Conservation (phyloP, 2,329 filamentous ascomycete species). For the Alternaria solani region DNA sequence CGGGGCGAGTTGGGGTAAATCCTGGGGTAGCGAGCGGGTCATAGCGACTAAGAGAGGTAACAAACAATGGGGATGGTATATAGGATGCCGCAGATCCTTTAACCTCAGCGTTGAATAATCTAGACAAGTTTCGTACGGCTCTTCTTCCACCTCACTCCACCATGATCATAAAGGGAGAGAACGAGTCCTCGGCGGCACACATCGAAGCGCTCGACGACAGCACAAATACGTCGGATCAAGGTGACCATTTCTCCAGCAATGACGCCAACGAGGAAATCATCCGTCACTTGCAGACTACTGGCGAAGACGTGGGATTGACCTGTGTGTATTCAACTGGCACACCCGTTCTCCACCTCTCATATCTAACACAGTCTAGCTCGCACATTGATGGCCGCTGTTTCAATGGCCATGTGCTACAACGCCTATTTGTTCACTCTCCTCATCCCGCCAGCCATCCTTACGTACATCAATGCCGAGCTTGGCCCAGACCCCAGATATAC, state of each 20-base stretch:
- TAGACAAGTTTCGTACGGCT: not conserved
- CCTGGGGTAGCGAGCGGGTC: not conserved
- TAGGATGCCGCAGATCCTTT: slow-evolving; percentile 7
- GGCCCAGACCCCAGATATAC: slow-evolving; percentile 42
- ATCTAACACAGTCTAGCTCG: slow-evolving; percentile 5
- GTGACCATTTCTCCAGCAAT: not conserved
- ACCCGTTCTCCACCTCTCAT: not conserved
- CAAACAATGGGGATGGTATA: slow-evolving; percentile 8
- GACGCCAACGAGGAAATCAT: slow-evolving; percentile 42
- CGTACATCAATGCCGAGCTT: slow-evolving; percentile 45
- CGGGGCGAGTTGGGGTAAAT: slow-evolving; percentile 17
- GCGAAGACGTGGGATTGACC: slow-evolving; percentile 44
- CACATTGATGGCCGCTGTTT: slow-evolving; percentile 35
- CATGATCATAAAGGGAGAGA: slow-evolving; percentile 14
- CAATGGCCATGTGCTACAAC: slow-evolving; percentile 45
- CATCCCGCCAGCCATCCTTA: slow-evolving; percentile 43
- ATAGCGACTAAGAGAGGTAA: slow-evolving; percentile 5
- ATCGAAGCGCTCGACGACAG: slow-evolving; percentile 30
- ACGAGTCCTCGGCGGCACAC: slow-evolving; percentile 23
- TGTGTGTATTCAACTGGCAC: slow-evolving; percentile 7
- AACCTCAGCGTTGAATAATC: not conserved
- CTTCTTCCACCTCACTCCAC: not conserved
- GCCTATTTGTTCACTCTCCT: slow-evolving; percentile 46
- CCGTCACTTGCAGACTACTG: slow-evolving; percentile 38
- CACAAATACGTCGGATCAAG: slow-evolving; percentile 17